Evolutionary conservation across 108 stramenopile genomes (phyloP).

Genomic region (Nannochloropsis gaditana): DNA sequence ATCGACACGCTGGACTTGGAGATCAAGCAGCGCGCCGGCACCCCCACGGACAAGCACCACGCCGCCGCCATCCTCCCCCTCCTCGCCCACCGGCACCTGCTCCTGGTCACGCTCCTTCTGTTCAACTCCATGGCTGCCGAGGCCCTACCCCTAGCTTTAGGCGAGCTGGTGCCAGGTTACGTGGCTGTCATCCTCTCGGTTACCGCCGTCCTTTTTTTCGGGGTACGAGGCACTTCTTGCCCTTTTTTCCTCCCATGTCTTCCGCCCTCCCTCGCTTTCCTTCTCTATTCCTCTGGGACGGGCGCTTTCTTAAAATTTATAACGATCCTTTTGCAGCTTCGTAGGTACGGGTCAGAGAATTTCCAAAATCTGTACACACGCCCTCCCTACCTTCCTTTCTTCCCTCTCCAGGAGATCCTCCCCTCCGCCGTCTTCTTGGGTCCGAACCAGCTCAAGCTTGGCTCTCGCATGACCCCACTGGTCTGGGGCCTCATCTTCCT

Average conservation of each 20-base stretch:
- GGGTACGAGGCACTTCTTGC: constrained; percentile 27
- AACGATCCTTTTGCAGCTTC: neutral
- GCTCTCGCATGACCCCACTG: constrained; percentile 65
- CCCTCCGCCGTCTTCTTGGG: constrained; percentile 84
- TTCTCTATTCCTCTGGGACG: no score
- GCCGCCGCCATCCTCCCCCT: constrained; percentile 50
- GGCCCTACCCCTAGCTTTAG: constrained; percentile 85
- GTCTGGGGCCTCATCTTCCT: constrained; percentile 68
- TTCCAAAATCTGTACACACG: neutral
- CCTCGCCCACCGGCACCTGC: constrained; percentile 65
- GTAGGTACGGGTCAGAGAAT: no score
- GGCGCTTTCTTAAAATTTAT: neutral
- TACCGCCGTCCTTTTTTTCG: constrained; percentile 79
- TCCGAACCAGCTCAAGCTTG: constrained; percentile 76
- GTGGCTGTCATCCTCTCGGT: constrained; percentile 79
- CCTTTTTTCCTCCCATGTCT: neutral
- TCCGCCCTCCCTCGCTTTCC: no score
- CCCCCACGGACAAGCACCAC: constrained; percentile 38
- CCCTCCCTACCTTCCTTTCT: neutral
- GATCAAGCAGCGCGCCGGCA: constrained; percentile 49
- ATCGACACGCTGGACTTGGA: constrained; percentile 72
- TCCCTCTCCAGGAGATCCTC: constrained; percentile 57
- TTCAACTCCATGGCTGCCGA: constrained; percentile 64
- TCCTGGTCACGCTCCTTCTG: constrained; percentile 84
- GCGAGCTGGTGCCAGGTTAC: constrained; percentile 69